These are phyloP conservation scores for Diaporthe citriasiana DNA, from an alignment of 2,329 filamentous ascomycete genomes.

Conservation along the genomic window DNA sequence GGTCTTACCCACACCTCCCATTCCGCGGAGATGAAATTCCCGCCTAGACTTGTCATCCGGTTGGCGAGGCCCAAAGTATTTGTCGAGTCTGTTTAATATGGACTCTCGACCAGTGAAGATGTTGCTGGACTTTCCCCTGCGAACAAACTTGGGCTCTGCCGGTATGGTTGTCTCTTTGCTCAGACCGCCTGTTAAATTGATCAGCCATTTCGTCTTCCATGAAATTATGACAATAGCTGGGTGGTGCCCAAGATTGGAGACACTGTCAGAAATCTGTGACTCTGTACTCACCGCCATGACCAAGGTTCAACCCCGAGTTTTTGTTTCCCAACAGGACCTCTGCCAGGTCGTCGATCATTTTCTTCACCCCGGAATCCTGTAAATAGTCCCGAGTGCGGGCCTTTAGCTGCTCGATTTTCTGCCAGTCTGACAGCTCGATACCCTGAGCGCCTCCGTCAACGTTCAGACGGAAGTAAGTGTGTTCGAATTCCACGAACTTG, in stretches of 20 bases:
- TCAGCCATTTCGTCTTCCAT: no score
- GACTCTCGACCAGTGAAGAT: constrained; percentile 49
- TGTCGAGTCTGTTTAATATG: constrained; percentile 45
- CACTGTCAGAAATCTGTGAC: no score
- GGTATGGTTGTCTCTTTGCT: no score
- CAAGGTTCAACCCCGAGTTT: constrained; percentile 44
- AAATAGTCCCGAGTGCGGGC: constrained; percentile 47
- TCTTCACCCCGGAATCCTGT: constrained; percentile 26
- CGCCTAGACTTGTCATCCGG: not conserved
- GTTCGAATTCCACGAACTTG: no score
- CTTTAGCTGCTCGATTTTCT: constrained; percentile 47
- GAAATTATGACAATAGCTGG: no score
- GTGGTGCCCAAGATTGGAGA: no score
- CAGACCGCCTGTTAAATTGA: constrained; percentile 27
- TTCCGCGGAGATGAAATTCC: constrained; percentile 47
- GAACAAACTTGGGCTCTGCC: no score
- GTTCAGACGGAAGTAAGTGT: constrained; percentile 50
- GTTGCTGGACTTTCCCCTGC: constrained; percentile 38
- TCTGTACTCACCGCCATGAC: constrained; percentile 46
- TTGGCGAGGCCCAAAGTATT: constrained; percentile 39
- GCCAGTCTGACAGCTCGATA: constrained; percentile 47
- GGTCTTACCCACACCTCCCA: constrained; percentile 51
- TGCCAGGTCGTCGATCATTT: constrained; percentile 45
- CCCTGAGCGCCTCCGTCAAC: constrained; percentile 45
- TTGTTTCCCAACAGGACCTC: constrained; percentile 40